phyloP scores from a whole-genome alignment of 1,284 basidiomycete species.

The Pseudozyma flocculosa region DNA sequence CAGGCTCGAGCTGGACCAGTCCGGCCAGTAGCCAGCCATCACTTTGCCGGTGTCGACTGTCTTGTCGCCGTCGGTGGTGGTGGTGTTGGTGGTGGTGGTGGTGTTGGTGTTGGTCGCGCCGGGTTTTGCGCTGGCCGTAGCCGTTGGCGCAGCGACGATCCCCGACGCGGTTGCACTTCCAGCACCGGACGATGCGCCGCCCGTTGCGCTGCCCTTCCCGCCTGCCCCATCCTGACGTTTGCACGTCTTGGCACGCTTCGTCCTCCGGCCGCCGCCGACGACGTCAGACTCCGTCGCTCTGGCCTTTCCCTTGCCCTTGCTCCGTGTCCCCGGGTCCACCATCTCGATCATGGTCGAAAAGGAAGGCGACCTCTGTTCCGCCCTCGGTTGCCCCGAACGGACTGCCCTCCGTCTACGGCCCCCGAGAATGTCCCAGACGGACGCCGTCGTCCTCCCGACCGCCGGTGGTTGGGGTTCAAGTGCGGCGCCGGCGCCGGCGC shows the following conservation, averaged over 20 bases:
- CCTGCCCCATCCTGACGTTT: conserved; percentile 3
- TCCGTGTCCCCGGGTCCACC: background rate
- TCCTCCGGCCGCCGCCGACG: background rate
- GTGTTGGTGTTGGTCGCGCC: background rate
- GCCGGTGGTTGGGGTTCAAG: background rate
- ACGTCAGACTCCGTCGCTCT: background rate
- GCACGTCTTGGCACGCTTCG: conserved; percentile 6
- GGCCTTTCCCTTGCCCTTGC: background rate
- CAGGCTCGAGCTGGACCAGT: conserved; percentile 31
- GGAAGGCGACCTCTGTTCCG: background rate
- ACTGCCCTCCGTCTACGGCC: conserved; percentile 30
- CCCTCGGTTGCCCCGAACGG: conserved; percentile 15
- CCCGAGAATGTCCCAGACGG: background rate
- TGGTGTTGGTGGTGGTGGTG: background rate
- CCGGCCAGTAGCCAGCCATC: conserved; percentile 45
- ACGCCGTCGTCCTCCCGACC: background rate
- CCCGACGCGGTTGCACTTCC: background rate
- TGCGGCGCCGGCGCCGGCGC: too few species aligned
- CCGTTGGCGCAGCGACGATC: background rate
- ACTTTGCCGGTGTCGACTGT: conserved; percentile 15
- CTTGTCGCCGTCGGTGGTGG: background rate
- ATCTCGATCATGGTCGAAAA: background rate
- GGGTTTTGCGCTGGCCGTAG: background rate
- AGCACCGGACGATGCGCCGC: background rate
- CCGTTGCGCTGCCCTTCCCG: too few species aligned